phyloP scores from a whole-genome alignment of 148 eudicot species.

The Suaeda aralocaspica region DNA sequence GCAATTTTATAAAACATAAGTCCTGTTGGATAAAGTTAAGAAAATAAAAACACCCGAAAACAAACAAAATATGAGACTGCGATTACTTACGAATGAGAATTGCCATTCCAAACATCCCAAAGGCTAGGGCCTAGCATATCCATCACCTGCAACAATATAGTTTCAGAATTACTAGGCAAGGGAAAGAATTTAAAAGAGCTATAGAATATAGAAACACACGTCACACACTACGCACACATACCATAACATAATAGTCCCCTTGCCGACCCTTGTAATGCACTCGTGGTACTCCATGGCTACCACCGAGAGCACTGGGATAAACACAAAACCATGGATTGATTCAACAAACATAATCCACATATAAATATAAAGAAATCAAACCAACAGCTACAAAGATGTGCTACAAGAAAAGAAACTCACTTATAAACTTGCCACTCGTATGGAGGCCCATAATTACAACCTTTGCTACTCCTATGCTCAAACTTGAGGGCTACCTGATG shows the following conservation, averaged over 20 bases:
- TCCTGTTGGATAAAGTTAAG: background rate
- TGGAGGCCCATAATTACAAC: slow-evolving; percentile 91
- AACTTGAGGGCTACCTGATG: slow-evolving; percentile 77
- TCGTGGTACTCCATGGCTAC: slow-evolving; percentile 90
- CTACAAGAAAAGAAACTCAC: slow-evolving; percentile 39
- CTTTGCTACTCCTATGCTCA: slow-evolving; percentile 86
- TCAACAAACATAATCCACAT: background rate
- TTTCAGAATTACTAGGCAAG: background rate
- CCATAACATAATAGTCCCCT: slow-evolving; percentile 84
- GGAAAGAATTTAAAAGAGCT: background rate
- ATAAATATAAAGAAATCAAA: background rate
- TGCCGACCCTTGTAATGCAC: slow-evolving; percentile 84
- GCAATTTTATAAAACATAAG: slow-evolving; percentile 9
- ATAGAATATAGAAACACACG: slow-evolving; percentile 5
- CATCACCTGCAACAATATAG: slow-evolving; percentile 61
- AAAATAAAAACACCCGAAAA: background rate
- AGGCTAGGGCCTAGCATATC: slow-evolving; percentile 97
- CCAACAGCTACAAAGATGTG: background rate
- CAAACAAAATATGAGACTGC: background rate
- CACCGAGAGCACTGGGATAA: slow-evolving; percentile 62
- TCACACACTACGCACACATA: slow-evolving; percentile 18
- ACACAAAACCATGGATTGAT: background rate
- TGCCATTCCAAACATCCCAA: slow-evolving; percentile 95
- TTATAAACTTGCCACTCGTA: slow-evolving; percentile 95
- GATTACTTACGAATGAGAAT: slow-evolving; percentile 59